These are phyloP conservation scores for Colletotrichum aenigma DNA, from an alignment of 2,329 filamentous ascomycete species.

Conservation along the genomic window DNA sequence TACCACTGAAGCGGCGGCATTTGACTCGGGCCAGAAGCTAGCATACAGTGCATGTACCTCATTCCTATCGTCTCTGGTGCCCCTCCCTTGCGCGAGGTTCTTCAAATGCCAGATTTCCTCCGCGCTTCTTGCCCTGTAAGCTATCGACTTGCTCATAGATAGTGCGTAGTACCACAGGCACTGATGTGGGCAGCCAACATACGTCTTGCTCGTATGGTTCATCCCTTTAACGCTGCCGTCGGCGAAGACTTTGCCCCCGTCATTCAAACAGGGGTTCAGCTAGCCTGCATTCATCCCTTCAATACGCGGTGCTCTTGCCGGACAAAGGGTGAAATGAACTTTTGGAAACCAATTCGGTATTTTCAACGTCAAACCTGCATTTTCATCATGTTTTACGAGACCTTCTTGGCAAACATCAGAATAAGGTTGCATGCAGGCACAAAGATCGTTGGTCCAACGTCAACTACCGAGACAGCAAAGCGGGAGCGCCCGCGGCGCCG, in stretches of 20 bases:
- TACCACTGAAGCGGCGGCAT: background rate
- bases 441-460: background rate
- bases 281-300: background rate
- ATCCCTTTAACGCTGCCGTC: background rate
- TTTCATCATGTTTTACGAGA: background rate
- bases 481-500: background rate
- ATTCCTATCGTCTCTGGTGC: background rate
- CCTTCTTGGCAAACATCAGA: background rate
- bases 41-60: background rate
- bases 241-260: background rate
- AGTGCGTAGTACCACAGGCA: background rate
- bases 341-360: background rate
- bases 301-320: background rate
- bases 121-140: background rate
- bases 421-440: background rate
- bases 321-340: background rate
- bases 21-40: background rate
- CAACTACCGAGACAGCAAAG: background rate
- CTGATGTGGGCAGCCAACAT: background rate
- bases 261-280: background rate
- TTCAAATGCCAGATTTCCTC: background rate
- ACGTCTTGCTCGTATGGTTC: background rate
- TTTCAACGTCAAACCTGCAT: background rate
- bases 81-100: background rate
- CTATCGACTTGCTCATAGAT: background rate